Conservation (phyloP, 352 stramenopile genomes). For the Phytophthora pisi region DNA sequence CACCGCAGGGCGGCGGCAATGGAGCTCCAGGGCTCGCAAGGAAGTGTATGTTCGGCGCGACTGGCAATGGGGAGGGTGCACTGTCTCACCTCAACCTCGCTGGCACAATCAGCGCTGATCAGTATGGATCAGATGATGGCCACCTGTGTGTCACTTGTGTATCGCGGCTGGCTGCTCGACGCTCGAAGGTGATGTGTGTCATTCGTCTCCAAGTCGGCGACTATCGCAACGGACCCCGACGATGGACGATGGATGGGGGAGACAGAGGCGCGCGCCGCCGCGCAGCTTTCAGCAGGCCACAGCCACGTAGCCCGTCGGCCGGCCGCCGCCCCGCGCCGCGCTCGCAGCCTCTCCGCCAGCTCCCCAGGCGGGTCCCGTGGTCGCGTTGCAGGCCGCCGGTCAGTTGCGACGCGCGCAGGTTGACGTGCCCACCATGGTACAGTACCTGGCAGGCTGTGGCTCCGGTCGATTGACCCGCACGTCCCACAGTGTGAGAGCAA, state of each 20-base stretch:
- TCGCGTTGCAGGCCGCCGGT: background rate
- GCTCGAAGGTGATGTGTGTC: background rate
- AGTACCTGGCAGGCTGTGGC: background rate
- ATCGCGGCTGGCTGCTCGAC: background rate
- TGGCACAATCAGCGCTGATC: slow-evolving; percentile 16
- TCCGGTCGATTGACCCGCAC: slow-evolving; percentile 2
- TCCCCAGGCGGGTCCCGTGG: background rate
- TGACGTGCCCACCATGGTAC: background rate
- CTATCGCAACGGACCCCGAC: slow-evolving; percentile 5
- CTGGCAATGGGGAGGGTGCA: background rate
- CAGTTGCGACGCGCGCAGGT: slow-evolving; percentile 5
- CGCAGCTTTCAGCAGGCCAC: too few species aligned
- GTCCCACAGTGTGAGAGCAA: slow-evolving; percentile 13
- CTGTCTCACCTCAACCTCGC: slow-evolving; percentile 14
- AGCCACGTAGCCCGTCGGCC: too few species aligned
- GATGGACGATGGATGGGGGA: background rate
- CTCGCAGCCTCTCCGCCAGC: background rate
- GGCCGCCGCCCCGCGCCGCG: background rate
- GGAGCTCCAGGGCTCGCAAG: background rate
- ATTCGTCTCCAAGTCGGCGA: slow-evolving; percentile 8
- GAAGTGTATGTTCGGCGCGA: slow-evolving; percentile 8
- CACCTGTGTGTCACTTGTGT: slow-evolving; percentile 4
- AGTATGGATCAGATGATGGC: slow-evolving; percentile 17
- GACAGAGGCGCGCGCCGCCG: background rate
- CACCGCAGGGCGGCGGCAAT: background rate